phyloP scores from a whole-genome alignment of 768 basidiomycete species.

The Candolleomyces aberdarensis region DNA sequence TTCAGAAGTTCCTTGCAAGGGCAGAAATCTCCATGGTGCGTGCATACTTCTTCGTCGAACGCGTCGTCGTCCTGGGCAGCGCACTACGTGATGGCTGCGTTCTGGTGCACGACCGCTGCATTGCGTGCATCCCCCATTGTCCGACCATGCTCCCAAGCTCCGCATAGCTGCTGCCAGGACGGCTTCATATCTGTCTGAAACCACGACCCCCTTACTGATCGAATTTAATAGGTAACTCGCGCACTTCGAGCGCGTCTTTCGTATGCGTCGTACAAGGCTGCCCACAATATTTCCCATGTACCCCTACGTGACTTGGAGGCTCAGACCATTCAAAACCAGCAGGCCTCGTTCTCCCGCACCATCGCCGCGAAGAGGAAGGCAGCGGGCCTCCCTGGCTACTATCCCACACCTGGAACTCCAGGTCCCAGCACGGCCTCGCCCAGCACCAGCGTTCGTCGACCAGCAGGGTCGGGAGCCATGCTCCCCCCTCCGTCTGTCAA shows the following conservation, averaged over 20 bases:
- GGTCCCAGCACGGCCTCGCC: slow-evolving; percentile 28
- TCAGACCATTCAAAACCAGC: slow-evolving; percentile 43
- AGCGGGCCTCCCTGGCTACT: slow-evolving; percentile 40
- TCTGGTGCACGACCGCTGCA: slow-evolving; percentile 11
- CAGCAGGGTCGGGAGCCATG: slow-evolving; percentile 43
- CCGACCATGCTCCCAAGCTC: slow-evolving; percentile 5
- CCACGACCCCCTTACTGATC: slow-evolving; percentile 36
- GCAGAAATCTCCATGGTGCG: slow-evolving; percentile 81
- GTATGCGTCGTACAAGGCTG: slow-evolving; percentile 83
- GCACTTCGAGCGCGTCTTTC: slow-evolving; percentile 76
- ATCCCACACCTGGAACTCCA: slow-evolving; percentile 52
- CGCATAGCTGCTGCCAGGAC: slow-evolving; percentile 7
- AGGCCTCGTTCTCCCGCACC: slow-evolving; percentile 45
- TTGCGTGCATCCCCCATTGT: slow-evolving; percentile 12
- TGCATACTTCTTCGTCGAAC: slow-evolving; percentile 37
- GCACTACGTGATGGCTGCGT: slow-evolving; percentile 22
- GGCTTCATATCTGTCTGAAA: slow-evolving; percentile 23
- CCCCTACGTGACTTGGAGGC: slow-evolving; percentile 72
- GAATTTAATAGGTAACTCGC: slow-evolving; percentile 64
- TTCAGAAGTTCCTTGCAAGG: slow-evolving; percentile 74
- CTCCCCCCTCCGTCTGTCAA: slow-evolving; percentile 40
- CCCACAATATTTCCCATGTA: slow-evolving; percentile 64
- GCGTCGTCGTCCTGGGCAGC: slow-evolving; percentile 36
- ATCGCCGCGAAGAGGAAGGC: slow-evolving; percentile 60
- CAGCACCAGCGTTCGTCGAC: slow-evolving; percentile 24